A percentile compares a stretch with the other conserved stretches of the same genome.
phyloP scores from a whole-genome alignment of 257 asterid species.

The Nicotiana noctiflora region DNA sequence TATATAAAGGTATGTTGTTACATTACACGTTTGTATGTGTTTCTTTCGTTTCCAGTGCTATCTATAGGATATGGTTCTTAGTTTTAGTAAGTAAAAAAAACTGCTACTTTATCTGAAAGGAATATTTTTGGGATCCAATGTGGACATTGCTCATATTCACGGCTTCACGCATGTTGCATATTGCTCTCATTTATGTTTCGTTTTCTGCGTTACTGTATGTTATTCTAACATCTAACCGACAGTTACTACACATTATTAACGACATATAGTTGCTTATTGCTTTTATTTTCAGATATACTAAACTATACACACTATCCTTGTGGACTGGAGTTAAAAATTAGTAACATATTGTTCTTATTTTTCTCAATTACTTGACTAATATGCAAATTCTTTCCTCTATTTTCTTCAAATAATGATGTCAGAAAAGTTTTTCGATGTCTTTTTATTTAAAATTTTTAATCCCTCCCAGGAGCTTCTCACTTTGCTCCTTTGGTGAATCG shows the following conservation, averaged over 20 bases:
- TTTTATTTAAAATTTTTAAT: not conserved
- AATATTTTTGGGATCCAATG: not conserved
- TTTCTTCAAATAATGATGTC: not conserved
- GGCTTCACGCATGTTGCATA: not conserved
- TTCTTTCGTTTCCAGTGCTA: not conserved
- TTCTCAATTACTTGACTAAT: not conserved
- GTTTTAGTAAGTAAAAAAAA: not conserved
- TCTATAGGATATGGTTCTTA: not conserved
- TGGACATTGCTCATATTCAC: not conserved
- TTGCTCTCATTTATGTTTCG: not conserved
- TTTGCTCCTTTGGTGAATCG: too few species aligned
- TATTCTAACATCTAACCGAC: not conserved
- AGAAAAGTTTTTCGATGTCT: not conserved
- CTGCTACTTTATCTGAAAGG: not conserved
- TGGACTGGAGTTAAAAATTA: too few species aligned
- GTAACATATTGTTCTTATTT: not conserved
- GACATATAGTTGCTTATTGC: not conserved
- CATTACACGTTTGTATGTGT: not conserved
- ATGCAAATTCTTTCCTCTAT: not conserved
- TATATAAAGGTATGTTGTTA: not conserved
- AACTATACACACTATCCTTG: not conserved
- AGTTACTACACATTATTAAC: not conserved
- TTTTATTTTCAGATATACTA: conserved; percentile 1
- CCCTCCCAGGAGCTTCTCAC: too few species aligned
- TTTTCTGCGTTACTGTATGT: not conserved